Percentiles rank a stretch among this genome's conserved stretches.
phyloP scores from a whole-genome alignment of 139 green algal species.

The Tetradesmus lagerheimii region DNA sequence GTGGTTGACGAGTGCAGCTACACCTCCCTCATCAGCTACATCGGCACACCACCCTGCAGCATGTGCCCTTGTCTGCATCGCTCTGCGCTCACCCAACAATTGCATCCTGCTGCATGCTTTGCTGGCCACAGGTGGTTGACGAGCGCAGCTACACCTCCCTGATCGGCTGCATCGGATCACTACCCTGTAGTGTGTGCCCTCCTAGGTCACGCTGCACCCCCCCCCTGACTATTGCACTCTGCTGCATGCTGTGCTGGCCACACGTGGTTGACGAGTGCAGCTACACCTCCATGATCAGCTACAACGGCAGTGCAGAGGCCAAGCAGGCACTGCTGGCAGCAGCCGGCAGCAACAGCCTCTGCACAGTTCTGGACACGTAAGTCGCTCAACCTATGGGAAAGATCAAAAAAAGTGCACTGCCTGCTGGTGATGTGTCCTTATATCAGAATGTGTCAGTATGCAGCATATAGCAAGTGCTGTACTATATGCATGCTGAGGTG shows the following conservation, averaged over 20 bases:
- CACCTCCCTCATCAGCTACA: not conserved
- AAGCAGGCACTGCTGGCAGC: not conserved
- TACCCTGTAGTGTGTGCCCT: too few species aligned
- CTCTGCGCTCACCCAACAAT: too few species aligned
- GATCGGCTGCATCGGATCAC: not conserved
- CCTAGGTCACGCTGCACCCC: too few species aligned
- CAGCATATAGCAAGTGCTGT: too few species aligned
- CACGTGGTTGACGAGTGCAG: not conserved
- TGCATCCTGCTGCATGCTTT: too few species aligned
- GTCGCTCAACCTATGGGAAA: not conserved
- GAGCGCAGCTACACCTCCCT: not conserved
- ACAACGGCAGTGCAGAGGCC: not conserved
- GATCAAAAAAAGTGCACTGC: too few species aligned
- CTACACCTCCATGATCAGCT: not conserved
- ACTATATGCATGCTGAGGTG: too few species aligned
- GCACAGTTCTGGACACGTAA: not conserved
- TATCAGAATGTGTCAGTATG: too few species aligned
- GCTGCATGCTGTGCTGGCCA: too few species aligned
- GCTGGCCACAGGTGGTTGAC: not conserved
- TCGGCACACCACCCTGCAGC: not conserved
- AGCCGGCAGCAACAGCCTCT: not conserved
- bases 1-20: not conserved
- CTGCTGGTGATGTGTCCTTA: too few species aligned
- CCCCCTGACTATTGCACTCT: too few species aligned
- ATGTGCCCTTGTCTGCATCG: too few species aligned